phyloP scores from a whole-genome alignment of 73 alveolate genomes.

The Tetrahymena borealis region DNA sequence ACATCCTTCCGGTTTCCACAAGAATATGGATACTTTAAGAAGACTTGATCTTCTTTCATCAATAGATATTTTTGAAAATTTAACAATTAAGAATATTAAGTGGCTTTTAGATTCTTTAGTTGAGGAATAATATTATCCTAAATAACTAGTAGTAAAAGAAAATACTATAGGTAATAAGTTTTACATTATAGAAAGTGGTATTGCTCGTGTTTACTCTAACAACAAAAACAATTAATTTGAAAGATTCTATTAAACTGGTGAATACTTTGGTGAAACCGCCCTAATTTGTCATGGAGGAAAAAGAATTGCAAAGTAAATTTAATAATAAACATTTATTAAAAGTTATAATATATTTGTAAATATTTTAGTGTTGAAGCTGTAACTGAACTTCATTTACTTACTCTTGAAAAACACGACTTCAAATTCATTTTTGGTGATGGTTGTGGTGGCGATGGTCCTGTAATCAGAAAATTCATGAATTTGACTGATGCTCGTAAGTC shows the following conservation, averaged over 20 bases:
- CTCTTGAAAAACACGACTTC: constrained; percentile 38
- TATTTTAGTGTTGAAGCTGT: constrained; percentile 33
- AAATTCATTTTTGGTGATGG: constrained; percentile 47
- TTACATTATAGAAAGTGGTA: constrained; percentile 44
- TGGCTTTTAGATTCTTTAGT: constrained; percentile 21
- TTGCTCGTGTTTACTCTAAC: constrained; percentile 34
- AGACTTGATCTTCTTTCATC: constrained; percentile 21
- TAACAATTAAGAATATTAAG: constrained; percentile 20
- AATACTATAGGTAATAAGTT: constrained; percentile 34
- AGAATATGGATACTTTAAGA: constrained; percentile 5
- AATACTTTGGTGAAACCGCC: constrained; percentile 47
- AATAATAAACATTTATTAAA: neutral
- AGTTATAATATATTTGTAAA: neutral
- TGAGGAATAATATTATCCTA: constrained; percentile 18
- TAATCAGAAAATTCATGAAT: constrained; percentile 20
- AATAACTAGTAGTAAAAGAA: constrained; percentile 31
- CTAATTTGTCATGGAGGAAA: constrained; percentile 32
- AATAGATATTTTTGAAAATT: constrained; percentile 30
- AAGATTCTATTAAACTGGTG: constrained; percentile 33
- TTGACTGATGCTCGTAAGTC: constrained; percentile 37
- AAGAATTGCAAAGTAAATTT: constrained; percentile 34
- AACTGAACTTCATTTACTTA: constrained; percentile 24
- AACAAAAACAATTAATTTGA: constrained; percentile 18
- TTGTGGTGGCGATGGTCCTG: constrained; percentile 40
- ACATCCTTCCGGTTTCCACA: constrained; percentile 1